These are phyloP conservation scores for Backusella psychrophila DNA, from an alignment of 192 early-diverging fungal species.

Conservation along the genomic window DNA sequence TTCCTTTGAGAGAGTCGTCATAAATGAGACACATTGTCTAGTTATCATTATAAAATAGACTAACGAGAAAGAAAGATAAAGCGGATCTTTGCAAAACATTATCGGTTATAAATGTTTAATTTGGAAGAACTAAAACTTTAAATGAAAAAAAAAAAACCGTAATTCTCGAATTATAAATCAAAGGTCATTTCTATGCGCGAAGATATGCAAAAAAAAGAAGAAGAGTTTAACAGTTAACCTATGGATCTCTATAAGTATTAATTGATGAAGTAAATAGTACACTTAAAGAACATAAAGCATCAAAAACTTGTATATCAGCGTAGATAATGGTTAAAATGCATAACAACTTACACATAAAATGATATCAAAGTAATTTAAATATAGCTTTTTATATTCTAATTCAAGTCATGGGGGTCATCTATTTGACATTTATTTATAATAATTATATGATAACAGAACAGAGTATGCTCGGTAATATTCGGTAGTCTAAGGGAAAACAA, in stretches of 20 bases:
- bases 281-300: neutral
- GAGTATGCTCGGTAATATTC: neutral
- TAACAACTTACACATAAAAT: neutral
- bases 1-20: neutral
- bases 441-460: neutral
- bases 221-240: neutral
- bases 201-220: neutral
- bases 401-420: neutral
- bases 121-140: conserved; percentile 4
- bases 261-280: neutral
- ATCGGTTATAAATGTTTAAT: neutral
- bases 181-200: neutral
- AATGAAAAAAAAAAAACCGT: neutral
- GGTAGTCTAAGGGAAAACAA: neutral
- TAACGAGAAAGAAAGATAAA: neutral
- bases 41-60: neutral
- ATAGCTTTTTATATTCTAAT: neutral
- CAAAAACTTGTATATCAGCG: neutral
- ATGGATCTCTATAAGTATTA: neutral
- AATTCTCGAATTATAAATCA: neutral
- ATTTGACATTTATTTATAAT: conserved; percentile 14
- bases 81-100: neutral
- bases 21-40: neutral
- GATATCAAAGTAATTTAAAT: neutral
- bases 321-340: neutral